Base-by-base conservation (phyloP, 179 eudicot genomes). In the Corrigiola litoralis region DNA sequence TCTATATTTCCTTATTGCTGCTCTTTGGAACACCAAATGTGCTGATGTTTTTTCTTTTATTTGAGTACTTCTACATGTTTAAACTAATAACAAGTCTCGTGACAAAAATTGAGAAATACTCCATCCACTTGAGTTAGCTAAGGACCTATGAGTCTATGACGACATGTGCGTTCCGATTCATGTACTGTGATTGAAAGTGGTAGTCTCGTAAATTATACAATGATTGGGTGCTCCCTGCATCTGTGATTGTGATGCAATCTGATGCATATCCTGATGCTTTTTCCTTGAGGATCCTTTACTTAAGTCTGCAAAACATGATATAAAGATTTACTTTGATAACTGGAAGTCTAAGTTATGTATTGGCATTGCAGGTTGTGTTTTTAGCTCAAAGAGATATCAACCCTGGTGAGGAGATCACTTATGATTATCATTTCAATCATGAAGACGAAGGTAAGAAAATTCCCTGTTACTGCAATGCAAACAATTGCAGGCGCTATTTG, bases 391-490 rank as follows among this genome's bases (percentile, higher is more conserved):
- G 90, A 68, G 95, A 87, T 72, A 85, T 87, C 60, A 75, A 78
- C 62, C 90, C 95, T 20, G 95, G 95, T 46, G 95, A 87, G 67
- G 95, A 87, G 82, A 78, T 87, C 25, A 87, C 95, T 5, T 87
- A 87, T 42, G 90, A 87, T 68, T 87, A 87, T 77, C 88, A 87
- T 74, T 87, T 87, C 71, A 87, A 76, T 68, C 80, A 83, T 23
- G 95, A 87, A 69, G 95, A 87, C 52, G 95, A 87, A 72, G 90
- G 95, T 48, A 79, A 87, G 76, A 87, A 85, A 69, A 83, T 87
- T 36, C 86, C 83, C 11, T 87, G 95, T 68, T 74, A 66, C 55
- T 87, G 95, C 74, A 81, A 81, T 48, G 68, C 90, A 1, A 81
- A 67, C 54, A 83, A 76, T 62, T 87, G 95, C 82, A 85, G 90